Evolutionary conservation across 2,329 filamentous ascomycete genomes (phyloP).

Genomic region (Epichloe typhina): DNA sequence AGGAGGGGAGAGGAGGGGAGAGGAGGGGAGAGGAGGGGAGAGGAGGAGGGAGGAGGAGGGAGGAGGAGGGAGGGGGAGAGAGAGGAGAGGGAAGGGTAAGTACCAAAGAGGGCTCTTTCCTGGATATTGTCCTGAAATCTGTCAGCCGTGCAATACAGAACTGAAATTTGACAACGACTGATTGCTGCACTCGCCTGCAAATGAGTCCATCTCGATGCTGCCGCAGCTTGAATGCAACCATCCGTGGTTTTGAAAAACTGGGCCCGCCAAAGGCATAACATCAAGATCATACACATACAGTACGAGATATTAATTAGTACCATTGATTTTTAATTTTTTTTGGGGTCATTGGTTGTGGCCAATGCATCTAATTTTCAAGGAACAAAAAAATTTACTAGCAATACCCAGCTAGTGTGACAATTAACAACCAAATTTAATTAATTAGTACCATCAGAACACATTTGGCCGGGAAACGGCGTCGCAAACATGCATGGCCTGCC

Average conservation of each 20-base stretch:
- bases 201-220: conserved; percentile 1
- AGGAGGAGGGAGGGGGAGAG: background rate
- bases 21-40: background rate
- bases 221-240: conserved; percentile 1
- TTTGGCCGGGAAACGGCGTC: background rate
- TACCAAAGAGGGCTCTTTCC: background rate
- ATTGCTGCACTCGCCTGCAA: background rate
- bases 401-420: no score
- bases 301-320: background rate
- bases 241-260: background rate
- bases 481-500: no score
- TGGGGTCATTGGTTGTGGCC: no score
- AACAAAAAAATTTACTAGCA: no score
- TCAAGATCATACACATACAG: background rate
- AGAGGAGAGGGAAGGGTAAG: background rate
- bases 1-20: background rate
- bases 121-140: background rate
- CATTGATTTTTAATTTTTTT: no score
- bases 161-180: background rate
- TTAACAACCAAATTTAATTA: no score
- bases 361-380: no score
- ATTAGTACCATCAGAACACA: background rate
- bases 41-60: background rate
- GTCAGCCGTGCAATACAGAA: background rate
- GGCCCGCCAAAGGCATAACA: background rate